Percentiles rank a stretch among this genome's conserved stretches.
phyloP scores from a whole-genome alignment of 2,329 filamentous ascomycete species.

The Colletotrichum abscissum region DNA sequence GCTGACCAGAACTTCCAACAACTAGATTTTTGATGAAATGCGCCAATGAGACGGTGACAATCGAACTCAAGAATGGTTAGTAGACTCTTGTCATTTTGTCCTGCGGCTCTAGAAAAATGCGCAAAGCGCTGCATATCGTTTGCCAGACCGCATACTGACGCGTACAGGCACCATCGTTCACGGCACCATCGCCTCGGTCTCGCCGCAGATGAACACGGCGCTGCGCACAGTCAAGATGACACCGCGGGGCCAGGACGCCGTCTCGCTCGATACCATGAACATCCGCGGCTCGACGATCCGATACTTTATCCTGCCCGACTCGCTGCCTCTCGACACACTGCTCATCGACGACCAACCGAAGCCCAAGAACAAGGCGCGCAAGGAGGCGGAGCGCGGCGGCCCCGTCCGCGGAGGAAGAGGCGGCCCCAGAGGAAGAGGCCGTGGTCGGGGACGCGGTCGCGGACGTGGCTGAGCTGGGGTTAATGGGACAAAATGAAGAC shows the following conservation, averaged over 20 bases:
- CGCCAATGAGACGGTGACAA: constrained; percentile 96
- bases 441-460: constrained; percentile 58
- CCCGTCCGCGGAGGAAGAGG: constrained; percentile 64
- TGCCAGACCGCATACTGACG: background rate
- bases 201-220: constrained; percentile 98
- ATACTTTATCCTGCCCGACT: constrained; percentile 97
- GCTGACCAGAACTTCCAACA: constrained; percentile 42
- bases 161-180: constrained; percentile 88
- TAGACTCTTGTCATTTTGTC: constrained; percentile 6
- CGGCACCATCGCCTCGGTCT: constrained; percentile 96
- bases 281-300: constrained; percentile 95
- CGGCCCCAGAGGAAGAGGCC: constrained; percentile 64
- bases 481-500: background rate
- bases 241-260: constrained; percentile 84
- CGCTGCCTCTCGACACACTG: constrained; percentile 91
- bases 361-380: constrained; percentile 99
- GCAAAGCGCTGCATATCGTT: background rate
- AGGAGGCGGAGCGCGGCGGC: constrained; percentile 78
- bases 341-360: constrained; percentile 97
- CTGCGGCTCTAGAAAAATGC: background rate
- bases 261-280: constrained; percentile 94
- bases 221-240: constrained; percentile 98
- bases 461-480: constrained; percentile 26
- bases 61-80: constrained; percentile 97
- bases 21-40: constrained; percentile 98